These are phyloP conservation scores for Podospora conica DNA, from an alignment of 495 filamentous ascomycete species.

Conservation along the genomic window DNA sequence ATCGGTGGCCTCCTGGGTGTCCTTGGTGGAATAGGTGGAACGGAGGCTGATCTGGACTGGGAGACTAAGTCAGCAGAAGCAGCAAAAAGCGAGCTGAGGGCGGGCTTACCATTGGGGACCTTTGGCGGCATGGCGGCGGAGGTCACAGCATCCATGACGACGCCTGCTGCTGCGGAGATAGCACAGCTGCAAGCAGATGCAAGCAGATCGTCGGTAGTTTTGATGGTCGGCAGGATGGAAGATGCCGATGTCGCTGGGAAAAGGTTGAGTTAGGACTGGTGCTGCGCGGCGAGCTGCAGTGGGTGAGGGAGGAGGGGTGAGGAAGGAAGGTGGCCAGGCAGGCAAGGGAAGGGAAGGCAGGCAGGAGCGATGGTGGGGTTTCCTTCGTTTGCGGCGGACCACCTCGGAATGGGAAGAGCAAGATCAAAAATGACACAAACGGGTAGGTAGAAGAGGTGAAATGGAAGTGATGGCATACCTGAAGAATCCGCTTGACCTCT, in stretches of 20 bases:
- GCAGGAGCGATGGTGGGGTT: neutral
- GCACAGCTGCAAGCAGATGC: neutral
- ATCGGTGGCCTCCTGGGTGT: neutral
- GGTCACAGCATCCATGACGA: neutral
- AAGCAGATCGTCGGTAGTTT: neutral
- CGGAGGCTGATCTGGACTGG: constrained; percentile 14
- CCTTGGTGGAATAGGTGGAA: neutral
- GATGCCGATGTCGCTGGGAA: neutral
- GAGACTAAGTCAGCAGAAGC: neutral
- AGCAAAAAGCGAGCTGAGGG: neutral
- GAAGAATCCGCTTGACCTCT: neutral
- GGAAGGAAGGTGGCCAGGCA: neutral
- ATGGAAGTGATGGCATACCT: no score
- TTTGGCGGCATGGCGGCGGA: neutral
- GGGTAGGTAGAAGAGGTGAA: neutral
- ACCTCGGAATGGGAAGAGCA: no score
- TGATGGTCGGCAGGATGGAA: neutral
- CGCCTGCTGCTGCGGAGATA: neutral
- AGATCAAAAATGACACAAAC: neutral
- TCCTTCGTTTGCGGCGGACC: neutral
- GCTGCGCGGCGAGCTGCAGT: neutral
- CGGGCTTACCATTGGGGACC: neutral
- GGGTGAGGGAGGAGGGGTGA: neutral
- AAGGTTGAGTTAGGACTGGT: neutral
- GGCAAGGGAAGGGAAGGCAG: neutral